Conservation (phyloP, 2,329 filamentous ascomycete genomes). For the Ascochyta fabae region DNA sequence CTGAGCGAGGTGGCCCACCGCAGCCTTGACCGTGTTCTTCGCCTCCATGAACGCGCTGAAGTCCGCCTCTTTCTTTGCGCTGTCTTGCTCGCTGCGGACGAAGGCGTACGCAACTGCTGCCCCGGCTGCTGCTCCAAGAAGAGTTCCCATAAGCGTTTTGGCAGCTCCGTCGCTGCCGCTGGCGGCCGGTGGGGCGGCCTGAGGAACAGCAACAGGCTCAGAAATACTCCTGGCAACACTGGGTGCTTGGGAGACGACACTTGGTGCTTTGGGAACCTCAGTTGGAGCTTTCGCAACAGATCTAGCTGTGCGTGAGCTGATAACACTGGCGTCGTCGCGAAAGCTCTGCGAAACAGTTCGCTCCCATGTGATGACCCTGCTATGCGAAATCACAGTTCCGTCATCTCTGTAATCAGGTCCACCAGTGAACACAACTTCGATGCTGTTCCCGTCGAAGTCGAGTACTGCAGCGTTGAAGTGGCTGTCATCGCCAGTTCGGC, state of each 20-base stretch:
- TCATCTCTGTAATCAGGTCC: constrained; percentile 49
- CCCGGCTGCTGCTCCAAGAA: constrained; percentile 80
- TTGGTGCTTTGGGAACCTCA: constrained; percentile 25
- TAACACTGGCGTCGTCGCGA: constrained; percentile 41
- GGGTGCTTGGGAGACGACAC: constrained; percentile 25
- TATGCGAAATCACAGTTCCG: constrained; percentile 50
- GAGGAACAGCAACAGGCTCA: constrained; percentile 37
- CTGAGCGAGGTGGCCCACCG: constrained; percentile 37
- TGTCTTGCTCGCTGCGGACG: constrained; percentile 64
- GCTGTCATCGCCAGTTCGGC: constrained; percentile 60
- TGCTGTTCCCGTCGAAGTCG: constrained; percentile 83
- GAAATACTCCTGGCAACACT: constrained; percentile 43
- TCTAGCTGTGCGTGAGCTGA: constrained; percentile 35
- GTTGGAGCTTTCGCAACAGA: constrained; percentile 35
- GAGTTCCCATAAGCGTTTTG: constrained; percentile 73
- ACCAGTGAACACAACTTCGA: constrained; percentile 74
- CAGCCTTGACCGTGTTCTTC: constrained; percentile 41
- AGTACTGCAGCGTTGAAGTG: constrained; percentile 69
- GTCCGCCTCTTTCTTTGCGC: constrained; percentile 53
- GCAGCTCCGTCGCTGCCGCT: constrained; percentile 57
- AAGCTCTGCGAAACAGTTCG: constrained; percentile 42
- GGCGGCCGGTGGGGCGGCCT: constrained; percentile 31
- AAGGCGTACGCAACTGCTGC: constrained; percentile 79
- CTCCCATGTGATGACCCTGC: constrained; percentile 53
- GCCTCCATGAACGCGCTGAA: constrained; percentile 46